Evolutionary conservation across 352 stramenopile species (phyloP).

Genomic region (Phytopythium vexans): DNA sequence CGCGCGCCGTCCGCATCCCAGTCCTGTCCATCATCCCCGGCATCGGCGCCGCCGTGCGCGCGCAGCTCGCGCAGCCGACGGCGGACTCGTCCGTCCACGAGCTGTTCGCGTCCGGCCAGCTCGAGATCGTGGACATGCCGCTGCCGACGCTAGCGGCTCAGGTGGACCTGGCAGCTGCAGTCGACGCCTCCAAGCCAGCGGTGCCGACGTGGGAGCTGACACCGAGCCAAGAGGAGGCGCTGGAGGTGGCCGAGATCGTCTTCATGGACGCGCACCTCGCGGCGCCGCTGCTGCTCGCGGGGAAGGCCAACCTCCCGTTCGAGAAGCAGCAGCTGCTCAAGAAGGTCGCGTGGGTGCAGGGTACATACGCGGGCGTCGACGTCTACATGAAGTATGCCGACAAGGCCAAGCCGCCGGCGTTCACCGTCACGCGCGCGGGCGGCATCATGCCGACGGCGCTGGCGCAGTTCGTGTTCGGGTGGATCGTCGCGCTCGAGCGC

Average conservation of each 20-base stretch:
- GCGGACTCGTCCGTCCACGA: slow-evolving; percentile 11
- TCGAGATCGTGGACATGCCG: slow-evolving; percentile 26
- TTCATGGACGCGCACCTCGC: slow-evolving; percentile 26
- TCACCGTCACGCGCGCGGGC: slow-evolving; percentile 44
- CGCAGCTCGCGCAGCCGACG: slow-evolving; percentile 16
- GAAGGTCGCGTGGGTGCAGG: slow-evolving; percentile 51
- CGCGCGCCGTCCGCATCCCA: slow-evolving; percentile 11
- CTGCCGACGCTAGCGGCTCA: slow-evolving; percentile 11
- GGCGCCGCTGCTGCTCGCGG: slow-evolving; percentile 29
- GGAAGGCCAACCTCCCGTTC: slow-evolving; percentile 27
- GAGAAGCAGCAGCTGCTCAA: slow-evolving; percentile 37
- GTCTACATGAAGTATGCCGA: slow-evolving; percentile 31
- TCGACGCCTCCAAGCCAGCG: not conserved
- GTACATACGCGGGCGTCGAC: slow-evolving; percentile 51
- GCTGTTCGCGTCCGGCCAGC: slow-evolving; percentile 22
- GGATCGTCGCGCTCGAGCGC: slow-evolving; percentile 27
- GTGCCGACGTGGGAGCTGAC: slow-evolving; percentile 12
- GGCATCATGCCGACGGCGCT: slow-evolving; percentile 47
- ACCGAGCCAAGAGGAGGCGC: slow-evolving; percentile 26
- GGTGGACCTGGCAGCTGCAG: slow-evolving; percentile 1
- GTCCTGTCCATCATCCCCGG: slow-evolving; percentile 29
- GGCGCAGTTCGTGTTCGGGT: slow-evolving; percentile 3
- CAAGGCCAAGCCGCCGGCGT: slow-evolving; percentile 15
- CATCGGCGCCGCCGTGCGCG: slow-evolving; percentile 25
- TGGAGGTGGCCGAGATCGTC: slow-evolving; percentile 24